Conservation (phyloP, 1,284 basidiomycete species). For the Leucocoprinus gongylophorus region DNA sequence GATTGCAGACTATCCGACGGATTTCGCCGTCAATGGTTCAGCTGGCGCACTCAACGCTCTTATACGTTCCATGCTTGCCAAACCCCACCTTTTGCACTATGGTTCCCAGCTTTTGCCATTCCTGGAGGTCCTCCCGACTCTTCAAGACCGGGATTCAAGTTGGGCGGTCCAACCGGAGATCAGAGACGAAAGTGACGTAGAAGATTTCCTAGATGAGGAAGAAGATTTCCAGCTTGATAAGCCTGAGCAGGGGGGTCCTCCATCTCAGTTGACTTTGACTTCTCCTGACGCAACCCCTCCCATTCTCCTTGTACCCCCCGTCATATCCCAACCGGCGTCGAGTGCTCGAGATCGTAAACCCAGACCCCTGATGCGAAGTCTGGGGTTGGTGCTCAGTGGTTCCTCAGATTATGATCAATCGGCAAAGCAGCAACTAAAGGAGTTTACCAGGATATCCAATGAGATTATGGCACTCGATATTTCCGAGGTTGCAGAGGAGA, state of each 20-base stretch:
- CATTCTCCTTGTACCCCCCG: constrained; percentile 10
- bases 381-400: constrained; percentile 21
- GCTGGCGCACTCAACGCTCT: constrained; percentile 64
- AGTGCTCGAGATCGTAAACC: constrained; percentile 49
- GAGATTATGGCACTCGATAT: constrained; percentile 50
- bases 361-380: constrained; percentile 41
- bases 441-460: constrained; percentile 48
- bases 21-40: constrained; percentile 70
- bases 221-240: constrained; percentile 31
- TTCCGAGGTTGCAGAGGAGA: constrained; percentile 67
- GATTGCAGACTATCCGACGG: constrained; percentile 64
- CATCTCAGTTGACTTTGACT: constrained; percentile 6
- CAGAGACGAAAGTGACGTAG: constrained; percentile 57
- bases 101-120: constrained; percentile 75
- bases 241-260: constrained; percentile 4
- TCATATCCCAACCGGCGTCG: not conserved
- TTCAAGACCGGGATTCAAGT: constrained; percentile 56
- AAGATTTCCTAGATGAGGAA: constrained; percentile 46
- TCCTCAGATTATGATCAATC: constrained; percentile 25
- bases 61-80: constrained; percentile 67
- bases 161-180: constrained; percentile 66
- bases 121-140: constrained; percentile 52
- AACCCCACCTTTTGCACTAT: constrained; percentile 74
- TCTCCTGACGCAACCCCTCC: not conserved
- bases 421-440: constrained; percentile 54